These are phyloP conservation scores for Cryptococcus sp. DNA, from an alignment of 1,284 basidiomycete genomes.

Conservation along the genomic window DNA sequence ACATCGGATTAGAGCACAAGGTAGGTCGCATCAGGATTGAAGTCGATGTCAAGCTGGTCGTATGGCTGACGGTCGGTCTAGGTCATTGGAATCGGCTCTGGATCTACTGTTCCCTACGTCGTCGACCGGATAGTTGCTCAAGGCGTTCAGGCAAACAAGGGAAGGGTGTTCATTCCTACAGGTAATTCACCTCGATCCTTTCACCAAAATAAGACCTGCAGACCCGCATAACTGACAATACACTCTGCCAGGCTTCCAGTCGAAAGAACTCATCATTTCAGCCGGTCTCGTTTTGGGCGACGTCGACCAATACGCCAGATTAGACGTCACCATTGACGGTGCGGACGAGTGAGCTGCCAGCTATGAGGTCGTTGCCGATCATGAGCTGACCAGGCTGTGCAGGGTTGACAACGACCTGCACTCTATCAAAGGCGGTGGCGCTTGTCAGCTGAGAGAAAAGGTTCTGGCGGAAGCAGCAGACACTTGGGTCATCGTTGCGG, in stretches of 20 bases:
- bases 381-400: not conserved
- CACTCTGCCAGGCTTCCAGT: constrained; percentile 76
- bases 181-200: constrained; percentile 55
- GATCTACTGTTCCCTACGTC: constrained; percentile 96
- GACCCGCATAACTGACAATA: not conserved
- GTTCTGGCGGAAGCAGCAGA: constrained; percentile 95
- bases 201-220: too few species aligned
- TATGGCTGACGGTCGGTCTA: constrained; percentile 40
- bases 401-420: constrained; percentile 88
- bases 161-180: constrained; percentile 85
- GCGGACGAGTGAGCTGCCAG: constrained; percentile 79
- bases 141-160: constrained; percentile 72
- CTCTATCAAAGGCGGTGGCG: constrained; percentile 97
- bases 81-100: constrained; percentile 89
- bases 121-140: constrained; percentile 92
- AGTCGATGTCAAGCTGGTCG: not conserved
- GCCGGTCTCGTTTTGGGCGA: constrained; percentile 83
- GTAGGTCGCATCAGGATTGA: constrained; percentile 56
- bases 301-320: constrained; percentile 82
- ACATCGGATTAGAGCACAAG: constrained; percentile 79
- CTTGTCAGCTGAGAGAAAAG: constrained; percentile 95
- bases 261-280: constrained; percentile 87
- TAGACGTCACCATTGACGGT: constrained; percentile 96
- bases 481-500: constrained; percentile 93
- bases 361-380: not conserved